A percentile compares a stretch with the other conserved stretches of the same genome.
These are phyloP conservation scores for Thalassiosira pacifica DNA, from an alignment of 352 stramenopile genomes.

Conservation along the genomic window DNA sequence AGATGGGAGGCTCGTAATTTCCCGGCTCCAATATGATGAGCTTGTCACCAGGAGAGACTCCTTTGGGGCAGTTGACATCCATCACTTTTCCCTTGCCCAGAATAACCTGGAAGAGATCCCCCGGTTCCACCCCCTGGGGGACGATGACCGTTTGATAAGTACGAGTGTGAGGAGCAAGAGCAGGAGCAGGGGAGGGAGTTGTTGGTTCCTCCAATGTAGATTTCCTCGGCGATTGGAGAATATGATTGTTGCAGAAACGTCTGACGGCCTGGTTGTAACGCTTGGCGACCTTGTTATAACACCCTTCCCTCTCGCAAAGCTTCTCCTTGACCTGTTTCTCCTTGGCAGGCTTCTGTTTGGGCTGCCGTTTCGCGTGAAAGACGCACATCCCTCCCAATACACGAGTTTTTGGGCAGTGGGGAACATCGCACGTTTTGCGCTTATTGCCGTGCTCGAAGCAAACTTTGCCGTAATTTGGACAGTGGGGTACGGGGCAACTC, in stretches of 20 bases:
- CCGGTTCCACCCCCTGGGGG: constrained; percentile 31
- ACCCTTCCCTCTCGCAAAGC: neutral
- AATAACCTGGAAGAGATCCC: constrained; percentile 44
- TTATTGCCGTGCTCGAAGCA: neutral
- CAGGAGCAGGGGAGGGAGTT: neutral
- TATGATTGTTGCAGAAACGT: no score
- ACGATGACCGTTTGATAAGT: constrained; percentile 43
- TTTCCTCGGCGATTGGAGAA: no score
- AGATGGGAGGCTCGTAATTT: constrained; percentile 5
- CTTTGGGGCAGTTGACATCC: constrained; percentile 45
- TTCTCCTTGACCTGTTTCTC: neutral
- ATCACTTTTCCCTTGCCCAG: constrained; percentile 16
- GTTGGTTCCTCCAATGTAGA: neutral
- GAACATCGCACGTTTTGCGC: neutral
- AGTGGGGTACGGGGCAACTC: neutral
- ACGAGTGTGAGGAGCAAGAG: neutral
- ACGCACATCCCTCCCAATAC: neutral
- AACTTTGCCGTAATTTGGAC: neutral
- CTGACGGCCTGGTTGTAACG: no score
- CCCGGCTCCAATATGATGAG: constrained; percentile 49
- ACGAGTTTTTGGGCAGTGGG: neutral
- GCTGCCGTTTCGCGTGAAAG: neutral
- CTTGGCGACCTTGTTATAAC: neutral
- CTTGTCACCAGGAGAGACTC: constrained; percentile 35
- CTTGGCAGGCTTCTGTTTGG: no score